phyloP scores from a whole-genome alignment of 169 alveolate genomes.

The Toxoplasma gondii region DNA sequence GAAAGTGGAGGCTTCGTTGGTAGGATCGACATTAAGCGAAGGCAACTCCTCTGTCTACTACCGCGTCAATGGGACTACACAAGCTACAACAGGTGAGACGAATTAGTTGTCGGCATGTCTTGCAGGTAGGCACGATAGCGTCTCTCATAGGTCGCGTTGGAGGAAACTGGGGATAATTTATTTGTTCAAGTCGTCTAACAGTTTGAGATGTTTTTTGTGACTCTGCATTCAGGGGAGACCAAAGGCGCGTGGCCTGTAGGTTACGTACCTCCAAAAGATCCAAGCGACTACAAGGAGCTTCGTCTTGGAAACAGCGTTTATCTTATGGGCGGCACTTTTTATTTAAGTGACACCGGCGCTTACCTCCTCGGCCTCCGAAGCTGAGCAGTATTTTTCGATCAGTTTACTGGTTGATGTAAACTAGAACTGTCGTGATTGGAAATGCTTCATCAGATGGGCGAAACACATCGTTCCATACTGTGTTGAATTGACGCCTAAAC shows the following conservation, averaged over 20 bases:
- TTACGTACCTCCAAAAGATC: conserved; percentile 62
- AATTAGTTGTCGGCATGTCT: neutral
- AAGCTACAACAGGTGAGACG: neutral
- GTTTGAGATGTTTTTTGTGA: neutral
- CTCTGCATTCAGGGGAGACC: neutral
- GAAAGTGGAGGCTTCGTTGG: neutral
- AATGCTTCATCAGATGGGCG: no score
- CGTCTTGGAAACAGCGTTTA: conserved; percentile 51
- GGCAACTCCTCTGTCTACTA: neutral
- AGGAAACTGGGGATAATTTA: neutral
- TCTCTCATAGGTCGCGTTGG: neutral
- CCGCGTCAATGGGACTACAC: neutral
- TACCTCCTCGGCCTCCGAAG: conserved; percentile 58
- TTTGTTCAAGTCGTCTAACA: neutral
- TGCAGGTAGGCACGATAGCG: neutral
- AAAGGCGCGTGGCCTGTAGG: conserved; percentile 51
- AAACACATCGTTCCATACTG: no score
- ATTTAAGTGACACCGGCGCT: conserved; percentile 70
- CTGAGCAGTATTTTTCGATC: neutral
- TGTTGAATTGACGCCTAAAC: no score
- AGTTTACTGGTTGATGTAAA: neutral
- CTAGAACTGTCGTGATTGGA: neutral
- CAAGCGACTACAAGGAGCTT: conserved; percentile 52
- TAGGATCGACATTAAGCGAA: neutral
- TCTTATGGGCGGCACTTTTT: conserved; percentile 62